Base-by-base conservation (phyloP, 1,284 basidiomycete genomes). In the Flammula alnicola region DNA sequence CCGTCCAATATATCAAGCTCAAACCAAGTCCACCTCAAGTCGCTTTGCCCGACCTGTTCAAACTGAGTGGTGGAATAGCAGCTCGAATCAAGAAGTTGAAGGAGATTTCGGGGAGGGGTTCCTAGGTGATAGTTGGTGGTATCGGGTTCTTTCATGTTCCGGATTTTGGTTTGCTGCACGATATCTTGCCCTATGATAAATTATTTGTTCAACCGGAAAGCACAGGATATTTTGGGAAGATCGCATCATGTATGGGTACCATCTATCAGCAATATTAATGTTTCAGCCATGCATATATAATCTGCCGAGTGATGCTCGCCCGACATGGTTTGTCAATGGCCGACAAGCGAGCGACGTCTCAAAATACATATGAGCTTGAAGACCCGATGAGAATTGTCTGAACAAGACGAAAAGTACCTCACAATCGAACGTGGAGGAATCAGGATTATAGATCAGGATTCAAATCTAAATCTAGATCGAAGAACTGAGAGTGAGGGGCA, bases 401-500 rank as follows among this genome's bases (percentile, higher is more conserved):
- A n/a, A n/a, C n/a, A n/a, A n/a, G n/a, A n/a, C n/a, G n/a, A n/a
- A n/a, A n/a, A n/a, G n/a, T n/a, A n/a, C n/a, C n/a, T n/a, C n/a
- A n/a, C n/a, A n/a, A n/a, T n/a, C n/a, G 25, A 41, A 38, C 22
- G 16, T 29, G 42, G 17, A 31, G 2, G 7, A 30, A 40, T 32
- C 17, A 9, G 37, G 38, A 36, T 74, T 55, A 88, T 49, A 91
- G 62, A 67, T 91, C 88, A 0, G 87, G 88, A 61, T 91, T 90
- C 50, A 91, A 75, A 64, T 91, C 88, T 53, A 91, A 68, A 66
- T 90, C 88, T 47, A 91, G 68, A 62, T 91, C 88, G 63, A 88
- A 86, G 56, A 83, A 71, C 44, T 78, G 74, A 51, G 78, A 76
- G 23, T 78, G 78, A 38, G 81, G 77, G n/a, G 75, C 77, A 47